Evolutionary conservation across 768 basidiomycete genomes (phyloP), one percentile per base, ranked within the genome.

Genomic region (Tricholoma matsutake): DNA sequence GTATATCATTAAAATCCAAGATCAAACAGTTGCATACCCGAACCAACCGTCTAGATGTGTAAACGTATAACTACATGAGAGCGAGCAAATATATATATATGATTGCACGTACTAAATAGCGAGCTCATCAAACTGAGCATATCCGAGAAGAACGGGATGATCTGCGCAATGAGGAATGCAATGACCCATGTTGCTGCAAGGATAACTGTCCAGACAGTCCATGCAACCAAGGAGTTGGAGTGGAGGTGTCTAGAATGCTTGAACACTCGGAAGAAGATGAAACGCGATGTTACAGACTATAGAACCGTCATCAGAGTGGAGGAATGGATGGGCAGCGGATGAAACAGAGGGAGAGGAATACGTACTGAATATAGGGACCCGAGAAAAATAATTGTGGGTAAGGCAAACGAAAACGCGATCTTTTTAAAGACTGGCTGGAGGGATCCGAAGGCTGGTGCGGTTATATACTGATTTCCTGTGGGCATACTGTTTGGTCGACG

Each of bases 371-470:
- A 81, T 7, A 81, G 68, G 5, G 79, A 65, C 11, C 79, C 79
- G n/a, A 80, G 72, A 68, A 76, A 80, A 31, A 79, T 60, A 39
- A 80, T 79, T 0, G 79, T 80, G 7, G 79, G 79, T n/a, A 80
- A 69, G 20, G 78, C 77, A 62, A 80, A 81, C 3, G 76, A 76
- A 65, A 79, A 81, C 0, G 79, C 74, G 56, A 79, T 76, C 64
- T 79, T 80, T 62, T 78, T 79, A 58, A 65, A 68, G 54, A 71
- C 68, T 0, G 69, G 67, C 49, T 73, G 68, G 0, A 81, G 71
- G 1, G 78, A 79, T 1, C 76, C 79, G 58, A 79, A 76, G 0
- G 78, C 79, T 0, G 79, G 79, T 1, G 79, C 70, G 29, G 75
- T 78, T 61, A 80, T 76, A 64, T 81, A 81, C 63, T 79, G 78